Conservation (phyloP, 2,329 filamentous ascomycete genomes). For the Cercospora canescens region DNA sequence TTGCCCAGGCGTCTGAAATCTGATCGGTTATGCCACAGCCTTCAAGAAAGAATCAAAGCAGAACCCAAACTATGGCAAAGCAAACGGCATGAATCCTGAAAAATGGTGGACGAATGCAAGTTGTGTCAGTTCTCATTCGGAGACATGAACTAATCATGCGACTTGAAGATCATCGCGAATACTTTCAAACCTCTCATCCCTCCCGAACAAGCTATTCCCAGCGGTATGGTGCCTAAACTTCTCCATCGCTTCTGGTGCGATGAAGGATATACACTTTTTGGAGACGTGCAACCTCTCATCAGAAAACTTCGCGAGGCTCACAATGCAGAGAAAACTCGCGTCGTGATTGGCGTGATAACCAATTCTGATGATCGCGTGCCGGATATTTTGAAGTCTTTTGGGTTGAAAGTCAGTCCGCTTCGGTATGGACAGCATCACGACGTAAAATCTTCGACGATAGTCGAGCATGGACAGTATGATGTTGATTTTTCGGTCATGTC, state of each 20-base stretch:
- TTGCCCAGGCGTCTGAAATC: neutral
- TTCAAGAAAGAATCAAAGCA: constrained; percentile 49
- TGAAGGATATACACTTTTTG: constrained; percentile 54
- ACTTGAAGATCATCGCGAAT: constrained; percentile 52
- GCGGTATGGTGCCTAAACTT: constrained; percentile 50
- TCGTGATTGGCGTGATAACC: constrained; percentile 59
- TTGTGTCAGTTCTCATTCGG: too few species aligned
- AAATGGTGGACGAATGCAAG: constrained; percentile 63
- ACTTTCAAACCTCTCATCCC: constrained; percentile 51
- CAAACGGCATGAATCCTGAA: constrained; percentile 51
- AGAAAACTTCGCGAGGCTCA: constrained; percentile 38
- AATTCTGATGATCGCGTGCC: constrained; percentile 65
- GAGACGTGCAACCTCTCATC: constrained; percentile 50
- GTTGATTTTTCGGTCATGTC: constrained; percentile 63
- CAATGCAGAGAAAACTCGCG: constrained; percentile 11
- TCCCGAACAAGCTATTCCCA: constrained; percentile 41
- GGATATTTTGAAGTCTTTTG: constrained; percentile 54
- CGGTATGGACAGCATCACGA: constrained; percentile 41
- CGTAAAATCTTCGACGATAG: constrained; percentile 31
- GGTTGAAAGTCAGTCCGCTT: constrained; percentile 48
- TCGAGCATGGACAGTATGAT: constrained; percentile 31
- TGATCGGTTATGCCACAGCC: constrained; percentile 35
- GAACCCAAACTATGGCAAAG: constrained; percentile 62
- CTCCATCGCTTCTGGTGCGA: constrained; percentile 55
- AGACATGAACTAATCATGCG: too few species aligned